Base-by-base conservation (phyloP, 768 basidiomycete genomes). In the Kwoniella sp. region DNA sequence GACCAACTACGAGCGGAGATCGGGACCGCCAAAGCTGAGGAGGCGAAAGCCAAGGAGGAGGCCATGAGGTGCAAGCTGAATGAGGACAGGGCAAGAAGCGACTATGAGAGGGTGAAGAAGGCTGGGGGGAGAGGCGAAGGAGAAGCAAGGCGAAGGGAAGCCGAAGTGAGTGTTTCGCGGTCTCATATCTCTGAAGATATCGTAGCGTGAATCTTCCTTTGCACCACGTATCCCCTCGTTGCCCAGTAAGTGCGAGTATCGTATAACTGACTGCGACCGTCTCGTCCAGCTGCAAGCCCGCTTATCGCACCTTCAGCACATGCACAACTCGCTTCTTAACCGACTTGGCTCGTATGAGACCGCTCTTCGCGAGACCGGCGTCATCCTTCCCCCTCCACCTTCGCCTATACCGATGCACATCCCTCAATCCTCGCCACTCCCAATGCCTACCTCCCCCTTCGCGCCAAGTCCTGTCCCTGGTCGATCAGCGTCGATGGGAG, bases 1-100 rank as follows among this genome's bases (percentile, higher is more conserved):
- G 75, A 77, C 55, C 25, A 60, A 4, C 54, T 77, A 7, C 62
- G 75, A 34, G 75, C 69, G 20, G 75, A 77, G 52, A 73, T 77
- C 45, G 75, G 75, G 0, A 31, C 52, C 41, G 71, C 73, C 4
- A 76, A 74, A 51, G 75, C 75, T 13, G 71, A 72, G 50, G 73
- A 74, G 41, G 69, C 64, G 20, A 74, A 67, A 53, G 75, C 75
- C 3, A 65, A 58, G 58, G 73, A 74, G 30, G 73, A 69, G 13
- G 71, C 66, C 4, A 48, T 45, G 13, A 62, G 65, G 47, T 54
- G 55, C 8, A 66, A 51, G 56, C 48, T 55, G 22, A 53, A 48
- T 4, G 74, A 72, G 38, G 74, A 76, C 26, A 56, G 65, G 34
- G 20, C 67, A 7, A 60, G 50, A 48, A 47, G 58, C 22, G 74